A percentile compares a stretch with the other conserved stretches of the same genome.
These are phyloP conservation scores for Amanita brunnescens DNA, from an alignment of 768 basidiomycete species.

Conservation along the genomic window DNA sequence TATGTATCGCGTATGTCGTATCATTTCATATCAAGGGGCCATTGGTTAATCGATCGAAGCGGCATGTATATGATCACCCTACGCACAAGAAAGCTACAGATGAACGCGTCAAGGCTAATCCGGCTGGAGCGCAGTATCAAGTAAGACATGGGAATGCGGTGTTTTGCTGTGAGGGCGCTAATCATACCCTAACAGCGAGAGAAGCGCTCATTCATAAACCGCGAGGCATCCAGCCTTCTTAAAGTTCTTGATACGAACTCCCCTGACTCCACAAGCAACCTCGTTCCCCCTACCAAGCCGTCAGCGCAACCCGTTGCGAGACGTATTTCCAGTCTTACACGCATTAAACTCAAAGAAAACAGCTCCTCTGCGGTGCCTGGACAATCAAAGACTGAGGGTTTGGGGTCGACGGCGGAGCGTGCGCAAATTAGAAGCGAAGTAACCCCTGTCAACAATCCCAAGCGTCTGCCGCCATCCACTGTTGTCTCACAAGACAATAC, in stretches of 20 bases:
- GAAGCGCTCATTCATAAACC: conserved; percentile 1
- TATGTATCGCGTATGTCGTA: conserved; percentile 33
- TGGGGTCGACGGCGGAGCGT: background rate
- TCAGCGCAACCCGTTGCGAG: background rate
- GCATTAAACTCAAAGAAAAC: background rate
- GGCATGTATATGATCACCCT: conserved; percentile 21
- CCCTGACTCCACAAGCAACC: conserved; percentile 1
- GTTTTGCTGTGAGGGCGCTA: background rate
- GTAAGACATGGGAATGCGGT: conserved; percentile 5
- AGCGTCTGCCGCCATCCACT: background rate
- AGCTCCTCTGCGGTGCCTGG: background rate
- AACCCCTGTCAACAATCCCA: background rate
- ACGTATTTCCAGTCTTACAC: conserved; percentile 3
- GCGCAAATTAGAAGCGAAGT: background rate
- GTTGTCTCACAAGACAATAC: background rate
- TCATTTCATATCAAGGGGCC: background rate
- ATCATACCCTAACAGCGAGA: conserved; percentile 1
- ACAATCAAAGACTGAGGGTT: background rate
- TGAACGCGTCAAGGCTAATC: conserved; percentile 16
- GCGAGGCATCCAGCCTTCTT: conserved; percentile 5
- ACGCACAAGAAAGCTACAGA: conserved; percentile 19
- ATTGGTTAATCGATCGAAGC: conserved; percentile 13
- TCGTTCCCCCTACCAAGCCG: background rate
- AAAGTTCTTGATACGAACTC: conserved; percentile 7
- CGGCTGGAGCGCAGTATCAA: conserved; percentile 4